These are phyloP conservation scores for Diacronema lutheri DNA, from an alignment of 78 protist species.

Conservation along the genomic window DNA sequence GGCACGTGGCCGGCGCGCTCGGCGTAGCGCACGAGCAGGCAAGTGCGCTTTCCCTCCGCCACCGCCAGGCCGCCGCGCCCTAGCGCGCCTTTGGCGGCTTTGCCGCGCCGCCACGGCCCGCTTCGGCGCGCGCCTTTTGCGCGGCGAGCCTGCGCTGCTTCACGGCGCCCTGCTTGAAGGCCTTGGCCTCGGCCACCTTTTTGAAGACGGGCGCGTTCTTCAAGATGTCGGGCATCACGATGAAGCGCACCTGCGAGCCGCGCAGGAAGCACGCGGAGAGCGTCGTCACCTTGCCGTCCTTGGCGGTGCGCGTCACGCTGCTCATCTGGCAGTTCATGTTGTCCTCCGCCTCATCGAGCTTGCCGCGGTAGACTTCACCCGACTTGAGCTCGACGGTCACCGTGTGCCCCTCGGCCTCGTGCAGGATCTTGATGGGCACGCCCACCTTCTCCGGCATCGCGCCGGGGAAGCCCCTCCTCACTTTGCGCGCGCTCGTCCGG, in stretches of 20 bases:
- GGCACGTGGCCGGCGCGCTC: too few species aligned
- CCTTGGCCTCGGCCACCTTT: conserved; percentile 27
- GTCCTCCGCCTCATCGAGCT: conserved; percentile 65
- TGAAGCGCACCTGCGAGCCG: conserved; percentile 84
- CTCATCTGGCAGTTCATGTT: conserved; percentile 88
- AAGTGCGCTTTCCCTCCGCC: too few species aligned
- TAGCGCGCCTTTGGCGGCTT: too few species aligned
- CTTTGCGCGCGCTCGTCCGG: too few species aligned
- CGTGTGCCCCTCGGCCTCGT: conserved; percentile 91
- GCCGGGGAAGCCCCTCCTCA: too few species aligned
- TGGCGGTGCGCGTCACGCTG: conserved; percentile 68
- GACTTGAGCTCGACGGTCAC: conserved; percentile 85
- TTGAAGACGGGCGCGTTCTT: conserved; percentile 96
- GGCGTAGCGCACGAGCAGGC: too few species aligned
- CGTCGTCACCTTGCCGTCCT: conserved; percentile 54
- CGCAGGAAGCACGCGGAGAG: conserved; percentile 65
- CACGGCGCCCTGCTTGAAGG: background rate
- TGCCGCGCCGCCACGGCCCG: too few species aligned
- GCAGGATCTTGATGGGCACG: conserved; percentile 93
- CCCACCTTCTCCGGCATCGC: conserved; percentile 65
- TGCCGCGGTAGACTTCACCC: conserved; percentile 74
- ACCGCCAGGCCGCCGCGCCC: too few species aligned
- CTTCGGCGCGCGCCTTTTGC: too few species aligned
- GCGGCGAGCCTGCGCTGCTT: too few species aligned
- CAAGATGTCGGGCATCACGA: conserved; percentile 92